These are phyloP conservation scores for Solanum corneliomulleri DNA, from an alignment of 257 asterid genomes.

Conservation along the genomic window DNA sequence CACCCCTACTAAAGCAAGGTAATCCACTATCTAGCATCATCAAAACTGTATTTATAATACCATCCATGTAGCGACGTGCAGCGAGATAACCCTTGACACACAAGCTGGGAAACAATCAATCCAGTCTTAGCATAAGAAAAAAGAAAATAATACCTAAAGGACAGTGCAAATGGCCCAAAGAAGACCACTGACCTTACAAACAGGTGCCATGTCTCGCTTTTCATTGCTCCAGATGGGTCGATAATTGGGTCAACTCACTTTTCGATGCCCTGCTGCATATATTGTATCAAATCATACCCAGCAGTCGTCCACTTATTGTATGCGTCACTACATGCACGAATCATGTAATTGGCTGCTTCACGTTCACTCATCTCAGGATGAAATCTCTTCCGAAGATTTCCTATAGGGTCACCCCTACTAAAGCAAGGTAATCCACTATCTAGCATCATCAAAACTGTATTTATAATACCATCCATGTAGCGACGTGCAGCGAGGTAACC, in stretches of 20 bases:
- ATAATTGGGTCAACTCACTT: no score
- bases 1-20: conserved; percentile 98
- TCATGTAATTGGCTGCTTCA: conserved; percentile 95
- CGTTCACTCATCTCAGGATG: conserved; percentile 98
- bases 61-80: conserved; percentile 90
- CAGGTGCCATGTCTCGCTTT: conserved; percentile 85
- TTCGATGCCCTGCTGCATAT: conserved; percentile 95
- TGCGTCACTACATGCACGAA: conserved; percentile 82
- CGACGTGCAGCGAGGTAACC: conserved; percentile 98
- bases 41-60: conserved; percentile 64
- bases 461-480: conserved; percentile 85
- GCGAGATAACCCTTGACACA: conserved; percentile 98
- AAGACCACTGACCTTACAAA: conserved; percentile 56
- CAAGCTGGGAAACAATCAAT: conserved; percentile 38
- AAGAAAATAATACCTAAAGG: background rate
- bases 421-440: conserved; percentile 99
- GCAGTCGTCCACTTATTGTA: conserved; percentile 97
- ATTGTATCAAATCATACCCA: conserved; percentile 93
- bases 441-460: conserved; percentile 64
- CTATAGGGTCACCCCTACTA: conserved; percentile 95
- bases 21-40: conserved; percentile 92
- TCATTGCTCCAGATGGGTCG: conserved; percentile 97
- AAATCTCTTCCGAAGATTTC: conserved; percentile 90
- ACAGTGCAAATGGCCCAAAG: background rate
- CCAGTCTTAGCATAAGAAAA: background rate